phyloP scores from a whole-genome alignment of 2,329 filamentous ascomycete species.

The Moelleriella libera region DNA sequence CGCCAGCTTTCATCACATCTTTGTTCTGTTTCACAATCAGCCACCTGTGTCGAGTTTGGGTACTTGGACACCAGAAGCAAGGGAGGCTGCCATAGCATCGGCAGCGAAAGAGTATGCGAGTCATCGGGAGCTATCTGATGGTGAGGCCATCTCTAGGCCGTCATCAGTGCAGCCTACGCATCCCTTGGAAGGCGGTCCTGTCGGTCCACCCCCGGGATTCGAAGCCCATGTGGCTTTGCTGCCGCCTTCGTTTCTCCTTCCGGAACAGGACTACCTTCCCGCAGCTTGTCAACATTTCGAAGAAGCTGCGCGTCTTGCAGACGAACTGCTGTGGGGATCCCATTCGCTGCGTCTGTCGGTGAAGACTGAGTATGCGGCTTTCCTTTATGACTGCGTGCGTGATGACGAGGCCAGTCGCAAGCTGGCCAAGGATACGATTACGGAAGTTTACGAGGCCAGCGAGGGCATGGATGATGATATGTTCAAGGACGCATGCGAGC shows the following conservation, averaged over 20 bases:
- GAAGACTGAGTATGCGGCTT: slow-evolving; percentile 84
- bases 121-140: slow-evolving; percentile 30
- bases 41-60: slow-evolving; percentile 56
- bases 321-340: slow-evolving; percentile 66
- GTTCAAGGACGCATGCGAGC: slow-evolving; percentile 80
- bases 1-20: slow-evolving; percentile 92
- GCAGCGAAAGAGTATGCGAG: slow-evolving; percentile 27
- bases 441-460: slow-evolving; percentile 79
- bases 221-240: slow-evolving; percentile 21
- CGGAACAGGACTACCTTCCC: slow-evolving; percentile 66
- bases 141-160: slow-evolving; percentile 24
- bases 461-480: slow-evolving; percentile 93
- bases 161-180: slow-evolving; percentile 34
- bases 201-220: slow-evolving; percentile 42
- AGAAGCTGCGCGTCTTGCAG: slow-evolving; percentile 61
- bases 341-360: slow-evolving; percentile 82
- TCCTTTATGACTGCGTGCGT: slow-evolving; percentile 84
- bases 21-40: slow-evolving; percentile 89
- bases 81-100: slow-evolving; percentile 19
- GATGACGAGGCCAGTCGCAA: slow-evolving; percentile 63
- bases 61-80: slow-evolving; percentile 31
- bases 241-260: slow-evolving; percentile 63
- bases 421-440: slow-evolving; percentile 69
- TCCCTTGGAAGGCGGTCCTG: slow-evolving; percentile 42
- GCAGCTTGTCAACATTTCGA: slow-evolving; percentile 70